These are phyloP conservation scores for Chlorella sp. DNA, from an alignment of 139 green algal species.

Conservation along the genomic window DNA sequence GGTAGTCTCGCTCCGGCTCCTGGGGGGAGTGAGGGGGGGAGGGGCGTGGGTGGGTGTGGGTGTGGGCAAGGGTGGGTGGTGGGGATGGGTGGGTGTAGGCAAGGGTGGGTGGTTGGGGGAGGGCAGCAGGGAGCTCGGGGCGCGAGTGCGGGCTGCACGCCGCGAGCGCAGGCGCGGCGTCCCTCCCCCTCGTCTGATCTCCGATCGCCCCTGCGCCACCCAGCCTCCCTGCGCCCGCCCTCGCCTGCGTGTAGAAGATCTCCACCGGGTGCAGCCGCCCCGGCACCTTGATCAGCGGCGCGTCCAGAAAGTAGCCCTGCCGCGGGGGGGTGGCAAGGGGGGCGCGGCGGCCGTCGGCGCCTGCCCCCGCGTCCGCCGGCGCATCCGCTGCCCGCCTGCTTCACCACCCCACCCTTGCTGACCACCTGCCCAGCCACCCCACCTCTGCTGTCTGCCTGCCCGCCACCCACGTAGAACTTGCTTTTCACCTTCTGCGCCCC, in stretches of 20 bases:
- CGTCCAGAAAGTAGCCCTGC: slow-evolving; percentile 89
- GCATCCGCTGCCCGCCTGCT: no score
- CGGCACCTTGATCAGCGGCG: slow-evolving; percentile 97
- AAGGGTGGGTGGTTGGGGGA: neutral
- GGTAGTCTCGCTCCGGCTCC: slow-evolving; percentile 97
- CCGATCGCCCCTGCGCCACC: neutral
- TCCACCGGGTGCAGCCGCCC: slow-evolving; percentile 97
- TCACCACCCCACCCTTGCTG: neutral
- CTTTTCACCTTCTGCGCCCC: no score
- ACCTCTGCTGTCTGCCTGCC: no score
- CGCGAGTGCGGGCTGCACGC: no score
- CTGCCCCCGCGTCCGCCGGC: no score
- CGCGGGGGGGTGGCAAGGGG: neutral
- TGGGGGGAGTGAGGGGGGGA: slow-evolving; percentile 33
- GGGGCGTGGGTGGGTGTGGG: neutral
- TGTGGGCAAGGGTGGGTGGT: neutral
- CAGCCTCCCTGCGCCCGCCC: no score
- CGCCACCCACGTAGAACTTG: no score
- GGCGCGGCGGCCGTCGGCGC: no score
- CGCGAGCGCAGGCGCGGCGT: no score
- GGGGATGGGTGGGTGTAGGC: no score
- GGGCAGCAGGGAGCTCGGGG: no score
- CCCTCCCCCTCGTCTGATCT: no score
- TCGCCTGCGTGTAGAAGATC: slow-evolving; percentile 97
- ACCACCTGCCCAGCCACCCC: slow-evolving; percentile 1